These are phyloP conservation scores for Ceriops zippeliana DNA, from an alignment of 345 rosid genomes.

Conservation along the genomic window DNA sequence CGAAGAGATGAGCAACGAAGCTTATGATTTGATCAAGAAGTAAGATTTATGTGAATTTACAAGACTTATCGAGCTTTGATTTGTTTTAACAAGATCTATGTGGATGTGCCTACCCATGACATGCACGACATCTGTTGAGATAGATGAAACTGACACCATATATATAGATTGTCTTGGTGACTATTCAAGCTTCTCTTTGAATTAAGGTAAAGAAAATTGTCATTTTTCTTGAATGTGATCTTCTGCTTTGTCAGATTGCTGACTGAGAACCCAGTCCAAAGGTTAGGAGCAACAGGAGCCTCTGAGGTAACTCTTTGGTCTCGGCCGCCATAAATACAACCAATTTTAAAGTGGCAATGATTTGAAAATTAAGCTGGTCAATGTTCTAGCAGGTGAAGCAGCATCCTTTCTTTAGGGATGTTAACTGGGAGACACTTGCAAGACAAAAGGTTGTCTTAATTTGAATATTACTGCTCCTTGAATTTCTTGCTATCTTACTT, in stretches of 20 bases:
- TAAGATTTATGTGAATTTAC: slow-evolving; percentile 37
- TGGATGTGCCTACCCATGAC: no score
- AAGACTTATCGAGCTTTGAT: not conserved
- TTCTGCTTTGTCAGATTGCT: slow-evolving; percentile 55
- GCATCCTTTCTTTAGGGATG: slow-evolving; percentile 78
- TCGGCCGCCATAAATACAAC: slow-evolving; percentile 17
- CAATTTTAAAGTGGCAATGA: slow-evolving; percentile 1
- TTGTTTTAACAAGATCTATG: not conserved
- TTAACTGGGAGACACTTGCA: slow-evolving; percentile 93
- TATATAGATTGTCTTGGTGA: not conserved
- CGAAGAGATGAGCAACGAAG: slow-evolving; percentile 72
- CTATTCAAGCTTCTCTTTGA: not conserved
- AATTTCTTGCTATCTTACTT: slow-evolving; percentile 3
- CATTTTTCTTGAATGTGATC: slow-evolving; percentile 16
- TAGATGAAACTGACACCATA: no score
- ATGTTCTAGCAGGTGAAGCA: slow-evolving; percentile 59
- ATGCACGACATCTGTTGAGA: no score
- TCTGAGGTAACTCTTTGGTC: slow-evolving; percentile 49
- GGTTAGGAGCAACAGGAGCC: slow-evolving; percentile 95
- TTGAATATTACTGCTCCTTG: not conserved
- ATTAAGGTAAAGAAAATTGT: slow-evolving; percentile 4
- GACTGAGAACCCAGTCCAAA: slow-evolving; percentile 76
- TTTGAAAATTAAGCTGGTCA: slow-evolving; percentile 14
- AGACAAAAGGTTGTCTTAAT: slow-evolving; percentile 68
- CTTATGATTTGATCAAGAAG: slow-evolving; percentile 80